A percentile compares a stretch with the other conserved stretches of the same genome.
Conservation (phyloP, 305 asterid species). For the Nicotiana rustica region DNA sequence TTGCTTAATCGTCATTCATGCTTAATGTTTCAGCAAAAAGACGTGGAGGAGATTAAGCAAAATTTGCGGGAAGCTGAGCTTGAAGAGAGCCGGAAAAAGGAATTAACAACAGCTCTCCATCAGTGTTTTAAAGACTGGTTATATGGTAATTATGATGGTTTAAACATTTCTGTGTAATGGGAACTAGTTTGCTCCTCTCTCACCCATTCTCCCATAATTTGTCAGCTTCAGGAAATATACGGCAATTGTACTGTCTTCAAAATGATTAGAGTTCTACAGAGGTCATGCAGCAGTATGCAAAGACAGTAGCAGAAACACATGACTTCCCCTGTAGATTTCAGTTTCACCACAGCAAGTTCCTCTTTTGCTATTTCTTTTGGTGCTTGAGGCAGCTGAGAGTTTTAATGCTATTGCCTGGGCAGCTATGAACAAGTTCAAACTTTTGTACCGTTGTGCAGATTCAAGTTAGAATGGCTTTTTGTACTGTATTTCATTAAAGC, state of each 20-base stretch:
- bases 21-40: conserved; percentile 60
- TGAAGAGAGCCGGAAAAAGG: conserved; percentile 87
- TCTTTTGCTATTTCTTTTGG: conserved; percentile 47
- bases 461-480: conserved; percentile 36
- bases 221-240: conserved; percentile 92
- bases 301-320: conserved; percentile 36
- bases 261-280: conserved; percentile 55
- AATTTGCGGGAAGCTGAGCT: conserved; percentile 81
- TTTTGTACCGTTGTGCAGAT: conserved; percentile 47
- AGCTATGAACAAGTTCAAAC: conserved; percentile 36
- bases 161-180: background rate
- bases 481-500: background rate
- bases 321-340: conserved; percentile 34
- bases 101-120: conserved; percentile 86
- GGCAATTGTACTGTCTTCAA: conserved; percentile 88
- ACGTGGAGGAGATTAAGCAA: conserved; percentile 78
- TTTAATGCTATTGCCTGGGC: conserved; percentile 41
- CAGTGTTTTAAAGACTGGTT: conserved; percentile 93
- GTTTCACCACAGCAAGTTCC: conserved; percentile 40
- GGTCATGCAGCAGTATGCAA: conserved; percentile 31
- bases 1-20: conserved; percentile 24
- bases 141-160: conserved; percentile 66
- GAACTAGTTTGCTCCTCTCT: conserved; percentile 14
- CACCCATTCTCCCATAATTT: conserved; percentile 34
- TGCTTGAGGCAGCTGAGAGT: conserved; percentile 53